Conservation (phyloP, 768 basidiomycete genomes). For the Tulasnella sp. region DNA sequence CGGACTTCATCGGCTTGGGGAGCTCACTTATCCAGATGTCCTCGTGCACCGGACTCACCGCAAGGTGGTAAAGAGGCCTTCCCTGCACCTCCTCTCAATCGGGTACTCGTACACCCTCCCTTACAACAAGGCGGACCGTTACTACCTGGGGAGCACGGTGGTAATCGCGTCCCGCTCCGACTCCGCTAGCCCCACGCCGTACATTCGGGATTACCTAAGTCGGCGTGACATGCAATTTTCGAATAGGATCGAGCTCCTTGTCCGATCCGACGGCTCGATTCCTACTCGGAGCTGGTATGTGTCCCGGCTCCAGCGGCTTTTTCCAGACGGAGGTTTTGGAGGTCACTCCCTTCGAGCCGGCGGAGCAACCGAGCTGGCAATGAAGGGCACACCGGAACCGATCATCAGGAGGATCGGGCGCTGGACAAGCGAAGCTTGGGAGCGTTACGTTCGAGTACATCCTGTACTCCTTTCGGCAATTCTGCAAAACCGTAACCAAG, state of each 20-base stretch:
- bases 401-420: slow-evolving; percentile 30
- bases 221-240: background rate
- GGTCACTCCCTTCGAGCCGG: slow-evolving; percentile 34
- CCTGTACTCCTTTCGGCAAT: slow-evolving; percentile 26
- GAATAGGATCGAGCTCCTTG: slow-evolving; percentile 26
- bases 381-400: slow-evolving; percentile 21
- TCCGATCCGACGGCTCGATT: slow-evolving; percentile 34
- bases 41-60: background rate
- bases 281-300: slow-evolving; percentile 32
- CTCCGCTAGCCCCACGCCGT: background rate
- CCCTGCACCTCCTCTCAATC: background rate
- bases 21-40: slow-evolving; percentile 22
- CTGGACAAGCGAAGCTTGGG: slow-evolving; percentile 30
- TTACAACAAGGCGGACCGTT: slow-evolving; percentile 18
- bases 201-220: background rate
- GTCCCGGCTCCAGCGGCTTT: slow-evolving; percentile 19
- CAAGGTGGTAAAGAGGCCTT: slow-evolving; percentile 5
- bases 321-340: slow-evolving; percentile 35
- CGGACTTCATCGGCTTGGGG: slow-evolving; percentile 23
- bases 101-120: slow-evolving; percentile 15
- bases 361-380: slow-evolving; percentile 32
- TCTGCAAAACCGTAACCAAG: background rate
- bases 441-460: slow-evolving; percentile 32
- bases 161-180: background rate
- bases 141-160: slow-evolving; percentile 18